Evolutionary conservation across 148 eudicot species (phyloP).

Genomic region (Fallopia convolvulus): DNA sequence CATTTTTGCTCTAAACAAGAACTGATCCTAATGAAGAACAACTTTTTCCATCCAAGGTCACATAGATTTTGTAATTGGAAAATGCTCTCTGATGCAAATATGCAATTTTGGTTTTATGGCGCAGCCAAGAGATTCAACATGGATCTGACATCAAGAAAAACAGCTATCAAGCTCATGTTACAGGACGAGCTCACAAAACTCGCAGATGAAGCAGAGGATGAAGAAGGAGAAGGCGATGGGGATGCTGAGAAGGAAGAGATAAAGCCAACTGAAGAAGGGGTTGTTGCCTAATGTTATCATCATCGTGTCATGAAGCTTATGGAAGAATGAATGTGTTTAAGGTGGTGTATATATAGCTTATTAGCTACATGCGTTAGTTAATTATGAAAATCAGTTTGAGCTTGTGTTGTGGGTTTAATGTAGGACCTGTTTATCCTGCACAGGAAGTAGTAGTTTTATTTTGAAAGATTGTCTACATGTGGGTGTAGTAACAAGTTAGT

Average conservation of each 20-base stretch:
- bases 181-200: conserved; percentile 91
- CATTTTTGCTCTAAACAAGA: not conserved
- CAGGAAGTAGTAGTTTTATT: not conserved
- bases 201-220: conserved; percentile 80
- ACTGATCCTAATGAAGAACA: not conserved
- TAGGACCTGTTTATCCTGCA: conserved; percentile 5
- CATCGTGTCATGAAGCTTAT: not conserved
- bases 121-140: conserved; percentile 57
- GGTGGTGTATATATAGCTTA: conserved; percentile 10
- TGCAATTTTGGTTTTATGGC: not conserved
- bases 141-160: conserved; percentile 61
- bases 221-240: conserved; percentile 50
- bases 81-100: conserved; percentile 1
- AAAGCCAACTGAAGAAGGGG: conserved; percentile 2
- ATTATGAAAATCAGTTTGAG: not conserved
- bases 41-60: not conserved
- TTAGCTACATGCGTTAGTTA: not conserved
- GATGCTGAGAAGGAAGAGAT: conserved; percentile 9
- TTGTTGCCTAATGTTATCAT: not conserved
- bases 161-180: conserved; percentile 72
- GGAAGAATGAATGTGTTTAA: not conserved
- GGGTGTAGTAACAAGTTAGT: not conserved
- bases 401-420: not conserved
- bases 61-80: not conserved
- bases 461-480: not conserved